Conservation (phyloP, 169 alveolate genomes). For the Plasmodium ovale region DNA sequence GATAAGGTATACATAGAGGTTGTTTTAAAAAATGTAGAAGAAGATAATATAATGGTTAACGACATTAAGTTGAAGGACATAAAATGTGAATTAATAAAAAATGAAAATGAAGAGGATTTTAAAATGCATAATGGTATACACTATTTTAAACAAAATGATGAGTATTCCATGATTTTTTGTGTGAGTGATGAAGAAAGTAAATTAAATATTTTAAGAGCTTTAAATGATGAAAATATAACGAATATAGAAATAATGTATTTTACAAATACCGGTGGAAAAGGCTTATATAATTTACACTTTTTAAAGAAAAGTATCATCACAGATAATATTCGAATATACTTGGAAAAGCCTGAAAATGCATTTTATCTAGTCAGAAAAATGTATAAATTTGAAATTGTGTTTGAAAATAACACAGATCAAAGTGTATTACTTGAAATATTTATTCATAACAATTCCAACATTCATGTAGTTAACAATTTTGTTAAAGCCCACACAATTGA, state of each 20-base stretch:
- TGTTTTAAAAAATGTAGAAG: conserved; percentile 35
- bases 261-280: conserved; percentile 58
- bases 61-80: conserved; percentile 24
- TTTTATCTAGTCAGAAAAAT: conserved; percentile 47
- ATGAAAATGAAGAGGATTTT: conserved; percentile 12
- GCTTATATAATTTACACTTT: conserved; percentile 53
- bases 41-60: conserved; percentile 50
- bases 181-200: conserved; percentile 64
- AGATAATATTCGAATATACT: conserved; percentile 56
- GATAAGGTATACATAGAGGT: conserved; percentile 47
- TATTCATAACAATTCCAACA: conserved; percentile 49
- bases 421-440: conserved; percentile 37
- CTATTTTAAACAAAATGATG: conserved; percentile 67
- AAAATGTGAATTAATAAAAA: conserved; percentile 48
- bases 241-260: conserved; percentile 62
- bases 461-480: conserved; percentile 68
- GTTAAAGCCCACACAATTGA: conserved; percentile 60
- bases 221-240: conserved; percentile 44
- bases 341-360: conserved; percentile 10
- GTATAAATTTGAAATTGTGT: conserved; percentile 66
- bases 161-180: conserved; percentile 64
- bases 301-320: conserved; percentile 41
- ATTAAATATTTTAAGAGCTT: conserved; percentile 34
- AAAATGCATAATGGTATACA: conserved; percentile 55
- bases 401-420: conserved; percentile 66